Base-by-base conservation (phyloP, 2,329 filamentous ascomycete genomes). In the Calonectria hawksworthii region DNA sequence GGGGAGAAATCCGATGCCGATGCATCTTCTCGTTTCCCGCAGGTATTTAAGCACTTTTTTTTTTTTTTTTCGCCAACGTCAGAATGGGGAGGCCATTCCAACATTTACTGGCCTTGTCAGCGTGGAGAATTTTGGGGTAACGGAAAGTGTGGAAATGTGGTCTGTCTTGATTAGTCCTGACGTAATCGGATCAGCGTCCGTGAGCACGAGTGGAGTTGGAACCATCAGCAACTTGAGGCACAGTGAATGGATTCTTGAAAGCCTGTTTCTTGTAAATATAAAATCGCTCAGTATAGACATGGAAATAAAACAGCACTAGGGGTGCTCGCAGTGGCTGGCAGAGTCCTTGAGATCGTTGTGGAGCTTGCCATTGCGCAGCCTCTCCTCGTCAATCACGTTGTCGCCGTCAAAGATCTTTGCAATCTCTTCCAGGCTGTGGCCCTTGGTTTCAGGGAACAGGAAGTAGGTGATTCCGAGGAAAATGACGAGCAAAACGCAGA, bases 381-480 rank as follows among this genome's bases (percentile, higher is more conserved):
- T 65, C 23, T 47, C 68, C 36, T 75, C 21, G 4, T 70, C 51
- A 65, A 70, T 30, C 16, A 59, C 63, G n/a, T 70, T 65, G n/a
- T 75, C 54, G 3, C 77, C 77, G n/a, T 80, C 80, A 52, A 81
- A 81, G 14, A 80, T 79, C 9, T 32, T 65, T 3, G 80, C 76
- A 44, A 80, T 79, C 56, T 81, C 80, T 51, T 81, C 80, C 26
- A 81, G 65, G 34, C 72, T 78, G 34, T 79, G 77, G 64, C 70
- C 83, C 75, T 77, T 85, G 73, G 83, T 86, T 76, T 86, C 84
- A 2, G 79, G 78, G 72, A 80, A 85, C 59, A 79, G 78, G 36
- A 81, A 77, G 41, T 75, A 82, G 0, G 76, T 77, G 21, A 81
- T 68, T 14, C 68, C 56, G 10, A 81, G 73, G 64, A 81, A 78